phyloP scores from a whole-genome alignment of 75 land plant species.

The Cunninghamia lanceolata region DNA sequence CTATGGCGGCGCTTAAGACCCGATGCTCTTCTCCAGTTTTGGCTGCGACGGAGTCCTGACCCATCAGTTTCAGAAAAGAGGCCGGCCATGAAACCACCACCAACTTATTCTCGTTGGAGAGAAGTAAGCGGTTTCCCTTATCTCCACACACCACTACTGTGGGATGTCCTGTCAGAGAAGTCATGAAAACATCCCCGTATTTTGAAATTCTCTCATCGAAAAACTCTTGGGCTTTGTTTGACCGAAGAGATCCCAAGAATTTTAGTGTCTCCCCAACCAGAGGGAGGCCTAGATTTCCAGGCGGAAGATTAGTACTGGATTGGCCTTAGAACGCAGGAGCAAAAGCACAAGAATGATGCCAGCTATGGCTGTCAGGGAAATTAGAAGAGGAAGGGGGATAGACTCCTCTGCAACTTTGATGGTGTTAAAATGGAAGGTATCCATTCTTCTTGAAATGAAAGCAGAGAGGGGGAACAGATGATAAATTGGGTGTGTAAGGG shows the following conservation, averaged over 20 bases:
- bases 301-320: slow-evolving; percentile 2
- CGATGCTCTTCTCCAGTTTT: slow-evolving; percentile 3
- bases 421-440: too few species aligned
- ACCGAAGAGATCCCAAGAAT: background rate
- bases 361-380: too few species aligned
- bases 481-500: too few species aligned
- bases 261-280: slow-evolving; percentile 15
- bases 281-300: slow-evolving; percentile 19
- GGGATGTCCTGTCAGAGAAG: slow-evolving; percentile 9
- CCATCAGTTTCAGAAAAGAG: background rate
- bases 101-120: slow-evolving; percentile 29
- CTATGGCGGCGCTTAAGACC: background rate
- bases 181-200: slow-evolving; percentile 27
- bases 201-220: background rate
- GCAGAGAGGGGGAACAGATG: too few species aligned
- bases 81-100: slow-evolving; percentile 23
- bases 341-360: too few species aligned
- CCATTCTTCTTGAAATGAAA: too few species aligned
- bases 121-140: slow-evolving; percentile 26
- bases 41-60: background rate
- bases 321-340: background rate
- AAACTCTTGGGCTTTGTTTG: background rate
- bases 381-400: too few species aligned
- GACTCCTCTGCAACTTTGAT: too few species aligned
- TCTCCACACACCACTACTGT: slow-evolving; percentile 18